Percentiles rank a stretch among this genome's conserved stretches.
phyloP scores from a whole-genome alignment of 768 basidiomycete genomes.

The Lanmaoa pseudosensibilis region DNA sequence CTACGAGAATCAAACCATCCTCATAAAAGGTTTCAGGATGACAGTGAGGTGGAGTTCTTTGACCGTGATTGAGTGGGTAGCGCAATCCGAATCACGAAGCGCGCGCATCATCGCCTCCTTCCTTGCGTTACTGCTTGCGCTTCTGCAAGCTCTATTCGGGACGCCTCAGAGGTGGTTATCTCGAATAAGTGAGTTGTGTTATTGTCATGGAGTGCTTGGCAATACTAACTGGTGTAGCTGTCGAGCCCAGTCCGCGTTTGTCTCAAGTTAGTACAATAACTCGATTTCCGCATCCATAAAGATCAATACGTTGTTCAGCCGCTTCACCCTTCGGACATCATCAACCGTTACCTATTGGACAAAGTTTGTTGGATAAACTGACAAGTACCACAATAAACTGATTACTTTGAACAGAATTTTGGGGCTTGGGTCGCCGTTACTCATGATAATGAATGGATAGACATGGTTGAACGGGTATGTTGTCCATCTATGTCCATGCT shows the following conservation, averaged over 20 bases:
- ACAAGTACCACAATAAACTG: background rate
- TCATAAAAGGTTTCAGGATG: slow-evolving; percentile 12
- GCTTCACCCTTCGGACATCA: slow-evolving; percentile 3
- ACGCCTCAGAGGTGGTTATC: background rate
- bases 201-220: too few relatives aligned
- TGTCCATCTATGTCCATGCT: background rate
- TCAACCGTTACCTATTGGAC: slow-evolving; percentile 10
- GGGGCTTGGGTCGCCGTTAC: slow-evolving; percentile 4
- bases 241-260: background rate
- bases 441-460: slow-evolving; percentile 11
- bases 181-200: too few relatives aligned
- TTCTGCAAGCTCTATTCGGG: background rate
- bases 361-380: background rate
- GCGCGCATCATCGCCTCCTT: background rate
- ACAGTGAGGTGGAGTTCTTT: background rate
- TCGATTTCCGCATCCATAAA: too few relatives aligned
- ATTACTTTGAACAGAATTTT: background rate
- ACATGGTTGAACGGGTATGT: slow-evolving; percentile 2
- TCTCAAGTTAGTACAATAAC: slow-evolving; percentile 1
- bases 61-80: background rate
- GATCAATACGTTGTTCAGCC: background rate
- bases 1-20: slow-evolving; percentile 9
- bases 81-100: background rate
- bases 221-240: too few relatives aligned
- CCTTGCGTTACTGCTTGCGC: background rate